Evolutionary conservation across 108 stramenopile genomes (phyloP).

Genomic region (Conticribra guillardii): DNA sequence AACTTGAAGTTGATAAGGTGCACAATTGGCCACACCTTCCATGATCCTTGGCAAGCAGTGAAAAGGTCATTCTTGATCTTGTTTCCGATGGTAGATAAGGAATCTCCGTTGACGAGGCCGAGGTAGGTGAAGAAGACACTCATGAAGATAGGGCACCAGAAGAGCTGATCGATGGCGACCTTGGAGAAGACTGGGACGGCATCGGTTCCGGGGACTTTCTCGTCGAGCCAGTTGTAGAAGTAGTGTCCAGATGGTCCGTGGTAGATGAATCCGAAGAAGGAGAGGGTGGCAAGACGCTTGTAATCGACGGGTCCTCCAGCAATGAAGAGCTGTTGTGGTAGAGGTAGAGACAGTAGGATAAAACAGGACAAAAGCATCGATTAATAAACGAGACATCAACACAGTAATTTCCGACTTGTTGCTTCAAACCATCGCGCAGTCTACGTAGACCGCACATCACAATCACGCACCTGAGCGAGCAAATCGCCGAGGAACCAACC

Average conservation of each 20-base stretch:
- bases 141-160: slow-evolving; percentile 98
- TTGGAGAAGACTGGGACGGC: slow-evolving; percentile 81
- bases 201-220: slow-evolving; percentile 85
- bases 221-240: slow-evolving; percentile 98
- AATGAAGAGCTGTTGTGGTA: slow-evolving; percentile 83
- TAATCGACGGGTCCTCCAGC: slow-evolving; percentile 90
- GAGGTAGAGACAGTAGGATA: too few relatives aligned
- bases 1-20: slow-evolving; percentile 98
- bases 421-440: too few relatives aligned
- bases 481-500: slow-evolving; percentile 97
- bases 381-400: too few relatives aligned
- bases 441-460: too few relatives aligned
- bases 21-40: slow-evolving; percentile 98
- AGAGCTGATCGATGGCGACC: slow-evolving; percentile 94
- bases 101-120: slow-evolving; percentile 92
- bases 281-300: slow-evolving; percentile 92
- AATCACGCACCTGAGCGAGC: slow-evolving; percentile 89
- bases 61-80: slow-evolving; percentile 94
- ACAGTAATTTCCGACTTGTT: too few relatives aligned
- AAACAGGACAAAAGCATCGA: too few relatives aligned
- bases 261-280: slow-evolving; percentile 95
- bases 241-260: slow-evolving; percentile 98
- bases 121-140: slow-evolving; percentile 98
- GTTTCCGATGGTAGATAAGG: slow-evolving; percentile 78
- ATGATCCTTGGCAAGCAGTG: slow-evolving; percentile 94